phyloP scores from a whole-genome alignment of 1,139 yeast species.

The Keqinozyma sinolaborantium region DNA sequence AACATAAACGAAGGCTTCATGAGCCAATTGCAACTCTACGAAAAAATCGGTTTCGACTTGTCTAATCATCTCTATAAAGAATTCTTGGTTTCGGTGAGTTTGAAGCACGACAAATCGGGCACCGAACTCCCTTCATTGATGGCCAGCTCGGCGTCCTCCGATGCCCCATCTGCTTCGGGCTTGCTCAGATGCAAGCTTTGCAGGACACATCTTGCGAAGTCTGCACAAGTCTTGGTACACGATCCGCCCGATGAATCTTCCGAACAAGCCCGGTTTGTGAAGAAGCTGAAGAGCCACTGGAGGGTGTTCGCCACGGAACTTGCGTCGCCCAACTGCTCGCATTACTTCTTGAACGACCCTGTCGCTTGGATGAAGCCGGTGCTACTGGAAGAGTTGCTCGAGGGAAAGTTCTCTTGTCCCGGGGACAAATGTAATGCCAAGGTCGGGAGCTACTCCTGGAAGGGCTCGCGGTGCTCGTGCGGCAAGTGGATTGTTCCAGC shows the following conservation, averaged over 20 bases:
- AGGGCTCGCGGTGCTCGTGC: conserved; percentile 91
- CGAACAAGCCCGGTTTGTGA: conserved; percentile 59
- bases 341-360: conserved; percentile 77
- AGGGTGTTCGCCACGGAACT: conserved; percentile 49
- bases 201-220: conserved; percentile 52
- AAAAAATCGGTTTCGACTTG: conserved; percentile 25
- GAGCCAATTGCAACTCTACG: conserved; percentile 66
- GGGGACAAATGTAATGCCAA: conserved; percentile 62
- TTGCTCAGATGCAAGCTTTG: conserved; percentile 65
- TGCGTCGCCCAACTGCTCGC: conserved; percentile 71
- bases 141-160: conserved; percentile 5
- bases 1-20: conserved; percentile 69
- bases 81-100: conserved; percentile 21
- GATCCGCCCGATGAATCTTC: conserved; percentile 57
- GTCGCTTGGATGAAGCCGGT: conserved; percentile 87
- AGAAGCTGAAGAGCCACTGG: conserved; percentile 55
- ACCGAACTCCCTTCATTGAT: conserved; percentile 13
- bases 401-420: conserved; percentile 85
- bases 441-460: conserved; percentile 92
- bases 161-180: conserved; percentile 8
- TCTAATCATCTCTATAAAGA: conserved; percentile 21
- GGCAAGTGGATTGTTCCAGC: conserved; percentile 97
- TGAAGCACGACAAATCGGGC: conserved; percentile 28
- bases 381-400: conserved; percentile 63
- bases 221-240: conserved; percentile 53